Base-by-base conservation (phyloP, 2,329 filamentous ascomycete species). In the Colletotrichum brevisporum region DNA sequence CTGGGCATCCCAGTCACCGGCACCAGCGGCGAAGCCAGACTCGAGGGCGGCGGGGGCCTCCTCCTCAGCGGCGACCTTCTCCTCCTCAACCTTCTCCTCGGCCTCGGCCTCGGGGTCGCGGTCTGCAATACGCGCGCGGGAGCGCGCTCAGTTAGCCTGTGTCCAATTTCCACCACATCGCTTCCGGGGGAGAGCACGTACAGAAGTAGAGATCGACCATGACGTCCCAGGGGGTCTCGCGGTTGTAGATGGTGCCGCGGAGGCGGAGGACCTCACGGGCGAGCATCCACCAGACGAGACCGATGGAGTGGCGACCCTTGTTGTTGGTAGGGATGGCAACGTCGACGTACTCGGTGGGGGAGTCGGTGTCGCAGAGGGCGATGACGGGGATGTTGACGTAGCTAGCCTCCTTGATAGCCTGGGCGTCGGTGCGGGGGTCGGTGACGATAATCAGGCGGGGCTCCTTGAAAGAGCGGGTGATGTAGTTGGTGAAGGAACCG, bases 401-500 rank as follows among this genome's bases (percentile, higher is more conserved):
- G 83, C 92, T 96, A 83, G 97, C 96, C 90, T 99, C 96, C 92
- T 98, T 98, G 92, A 99, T 99, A 82, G 96, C 96, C 91, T 99
- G 96, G 83, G 96, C 94, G 81, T 99, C 96, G 89, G 97, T 99
- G 87, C 97, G 95, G 80, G 96, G 96, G 86, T 99, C 96, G 87
- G 96, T 99, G 81, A 99, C 96, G 84, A 99, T 91, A 86, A 99
- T 98, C 82, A 99, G 90, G 85, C 97, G 97, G 83, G 96, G 96
- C 90, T 99, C 96, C 92, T 98, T 98, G 94, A 99, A 99, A 75
- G 96, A 98, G 82, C 96, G 95, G 86, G 97, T 99, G 92, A 99
- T 99, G 93, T 99, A 99, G 92, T 99, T 99, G 90, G 96, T 99
- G 92, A 99, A 99, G 86, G 95, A 97, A 93, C 96, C 96, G 84